Conservation (phyloP, 768 basidiomycete species). For the Baorangia bicolor region DNA sequence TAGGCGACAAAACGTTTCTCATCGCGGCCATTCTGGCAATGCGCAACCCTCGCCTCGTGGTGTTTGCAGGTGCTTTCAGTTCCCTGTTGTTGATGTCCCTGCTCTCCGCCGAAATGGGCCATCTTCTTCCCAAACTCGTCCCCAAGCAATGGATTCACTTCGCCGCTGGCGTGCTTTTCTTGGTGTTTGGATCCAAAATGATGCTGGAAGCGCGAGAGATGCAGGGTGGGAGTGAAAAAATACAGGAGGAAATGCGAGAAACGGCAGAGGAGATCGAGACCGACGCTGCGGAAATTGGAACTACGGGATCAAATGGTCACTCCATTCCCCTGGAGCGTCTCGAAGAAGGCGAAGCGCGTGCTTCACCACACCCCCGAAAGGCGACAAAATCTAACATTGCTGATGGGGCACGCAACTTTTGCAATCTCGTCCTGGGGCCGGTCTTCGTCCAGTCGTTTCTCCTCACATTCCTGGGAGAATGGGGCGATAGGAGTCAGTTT, state of each 20-base stretch:
- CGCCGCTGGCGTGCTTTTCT: conserved; percentile 78
- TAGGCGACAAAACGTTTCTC: conserved; percentile 93
- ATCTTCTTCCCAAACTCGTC: conserved; percentile 81
- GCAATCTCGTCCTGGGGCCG: conserved; percentile 79
- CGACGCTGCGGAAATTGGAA: conserved; percentile 54
- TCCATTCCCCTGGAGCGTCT: conserved; percentile 69
- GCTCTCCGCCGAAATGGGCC: conserved; percentile 91
- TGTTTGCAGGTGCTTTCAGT: conserved; percentile 86
- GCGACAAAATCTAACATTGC: conserved; percentile 26
- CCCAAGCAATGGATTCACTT: conserved; percentile 67
- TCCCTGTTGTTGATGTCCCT: conserved; percentile 92
- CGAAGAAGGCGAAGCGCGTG: conserved; percentile 59
- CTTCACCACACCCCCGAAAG: conserved; percentile 15
- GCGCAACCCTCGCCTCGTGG: conserved; percentile 82
- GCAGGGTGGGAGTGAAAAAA: conserved; percentile 74
- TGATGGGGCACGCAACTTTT: conserved; percentile 81
- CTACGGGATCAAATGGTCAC: conserved; percentile 32
- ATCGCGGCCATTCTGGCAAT: conserved; percentile 91
- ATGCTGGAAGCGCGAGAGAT: conserved; percentile 80
- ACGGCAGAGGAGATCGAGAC: conserved; percentile 94
- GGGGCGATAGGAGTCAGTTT: conserved; percentile 98
- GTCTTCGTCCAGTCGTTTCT: conserved; percentile 95
- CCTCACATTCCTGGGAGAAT: conserved; percentile 97
- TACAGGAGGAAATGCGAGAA: conserved; percentile 93
- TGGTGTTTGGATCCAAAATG: conserved; percentile 92